phyloP scores from a whole-genome alignment of 345 rosid genomes.

The Ceriops zippeliana region DNA sequence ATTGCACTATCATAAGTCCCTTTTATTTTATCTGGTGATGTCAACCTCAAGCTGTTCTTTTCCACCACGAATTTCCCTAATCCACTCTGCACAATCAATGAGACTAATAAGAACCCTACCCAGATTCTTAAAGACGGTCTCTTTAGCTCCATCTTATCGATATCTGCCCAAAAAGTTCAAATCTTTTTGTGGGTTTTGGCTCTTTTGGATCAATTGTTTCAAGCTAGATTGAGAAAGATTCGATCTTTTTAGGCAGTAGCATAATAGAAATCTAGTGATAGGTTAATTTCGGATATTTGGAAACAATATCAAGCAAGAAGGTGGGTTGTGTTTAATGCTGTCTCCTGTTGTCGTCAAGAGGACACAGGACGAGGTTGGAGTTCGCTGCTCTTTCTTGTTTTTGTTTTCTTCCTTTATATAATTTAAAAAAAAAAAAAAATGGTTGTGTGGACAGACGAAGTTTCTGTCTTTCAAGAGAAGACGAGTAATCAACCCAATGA shows the following conservation, averaged over 20 bases:
- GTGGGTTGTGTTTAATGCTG: neutral
- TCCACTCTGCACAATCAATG: conserved; percentile 14
- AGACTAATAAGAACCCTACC: conserved; percentile 40
- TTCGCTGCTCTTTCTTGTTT: neutral
- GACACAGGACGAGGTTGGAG: too few species aligned
- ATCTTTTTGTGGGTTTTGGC: conserved; percentile 7
- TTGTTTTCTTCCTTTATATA: too few species aligned
- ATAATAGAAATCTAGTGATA: neutral
- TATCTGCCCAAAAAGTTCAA: neutral
- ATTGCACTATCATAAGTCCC: conserved; percentile 88
- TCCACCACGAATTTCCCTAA: conserved; percentile 83
- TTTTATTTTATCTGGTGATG: conserved; percentile 86
- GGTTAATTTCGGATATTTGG: neutral
- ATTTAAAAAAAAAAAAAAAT: too few species aligned
- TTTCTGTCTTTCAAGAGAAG: too few species aligned
- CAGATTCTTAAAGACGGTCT: conserved; percentile 2
- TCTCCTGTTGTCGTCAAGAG: too few species aligned
- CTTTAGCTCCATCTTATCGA: conserved; percentile 12
- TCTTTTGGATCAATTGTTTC: conserved; percentile 14
- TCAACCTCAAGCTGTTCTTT: conserved; percentile 84
- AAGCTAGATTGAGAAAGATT: neutral
- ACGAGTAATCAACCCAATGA: too few species aligned
- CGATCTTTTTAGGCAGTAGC: neutral
- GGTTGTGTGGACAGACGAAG: too few species aligned
- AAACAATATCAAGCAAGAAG: neutral